Base-by-base conservation (phyloP, 2,329 filamentous ascomycete species). In the Xylaria multiplex region DNA sequence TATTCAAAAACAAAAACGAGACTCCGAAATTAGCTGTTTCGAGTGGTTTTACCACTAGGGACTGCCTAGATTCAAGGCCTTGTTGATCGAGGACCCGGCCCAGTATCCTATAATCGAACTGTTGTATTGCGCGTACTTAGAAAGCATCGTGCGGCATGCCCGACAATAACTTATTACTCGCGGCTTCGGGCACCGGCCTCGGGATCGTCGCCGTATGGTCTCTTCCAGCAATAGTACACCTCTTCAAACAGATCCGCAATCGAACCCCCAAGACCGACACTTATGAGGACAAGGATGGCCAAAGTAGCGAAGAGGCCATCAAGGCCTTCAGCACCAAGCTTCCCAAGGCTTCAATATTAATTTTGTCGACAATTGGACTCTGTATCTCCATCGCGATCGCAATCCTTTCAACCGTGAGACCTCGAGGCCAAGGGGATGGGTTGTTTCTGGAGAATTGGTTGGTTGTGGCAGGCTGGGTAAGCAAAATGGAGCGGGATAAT, bases 251-350 rank as follows among this genome's bases (percentile, higher is more conserved):
- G 62, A 56, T 73, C 37, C 67, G 71, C 54, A 68, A 58, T 27
- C 72, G 65, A 48, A 62, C 69, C n/a, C 54, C 66, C 14, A 74
- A 72, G 64, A 80, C 84, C 46, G 79, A 83, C 11, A 80, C 83
- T 13, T 93, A 93, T 73, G 81, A 88, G 71, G 91, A 94, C 73
- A 79, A 84, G 67, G 91, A 94, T 78, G 91, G 91, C 55, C 82
- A 85, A 69, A 90, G 89, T 37, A 90, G 88, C 0, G 83, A 86
- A 46, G 88, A 90, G 73, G 88, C 88, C 1, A 75, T 88, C 59
- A 83, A 83, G 24, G 82, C 82, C 45, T 93, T 90, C 74, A 90
- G 90, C 32, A 85, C 87, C 69, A 86, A 81, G 64, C 72, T 83
- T 64, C 84, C 88, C 60, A 91, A 90, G 74, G 67, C 80, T 3